Percentiles rank a stretch among this genome's conserved stretches.
These are phyloP conservation scores for Trametes sp. DNA, from an alignment of 1,284 basidiomycete genomes.

Conservation along the genomic window DNA sequence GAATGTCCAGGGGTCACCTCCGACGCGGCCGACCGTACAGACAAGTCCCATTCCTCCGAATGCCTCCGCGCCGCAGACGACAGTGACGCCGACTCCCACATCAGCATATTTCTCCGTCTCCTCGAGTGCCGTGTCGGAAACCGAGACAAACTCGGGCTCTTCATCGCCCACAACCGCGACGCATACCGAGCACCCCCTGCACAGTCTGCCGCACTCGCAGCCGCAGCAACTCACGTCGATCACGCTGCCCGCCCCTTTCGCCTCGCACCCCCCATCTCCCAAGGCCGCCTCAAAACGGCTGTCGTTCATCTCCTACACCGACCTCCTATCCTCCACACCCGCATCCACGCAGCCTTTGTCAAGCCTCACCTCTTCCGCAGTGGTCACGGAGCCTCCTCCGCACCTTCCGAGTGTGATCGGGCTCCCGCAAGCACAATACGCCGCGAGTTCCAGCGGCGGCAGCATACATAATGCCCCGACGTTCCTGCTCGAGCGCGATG, in stretches of 20 bases:
- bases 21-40: conserved; percentile 36
- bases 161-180: conserved; percentile 52
- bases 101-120: conserved; percentile 55
- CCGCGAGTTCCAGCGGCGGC: conserved; percentile 38
- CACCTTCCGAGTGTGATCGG: conserved; percentile 68
- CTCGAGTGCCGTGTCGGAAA: conserved; percentile 31
- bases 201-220: conserved; percentile 33
- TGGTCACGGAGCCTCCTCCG: conserved; percentile 62
- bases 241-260: conserved; percentile 44
- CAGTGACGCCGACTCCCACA: conserved; percentile 52
- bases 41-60: conserved; percentile 21
- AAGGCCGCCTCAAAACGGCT: conserved; percentile 67
- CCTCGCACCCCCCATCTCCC: conserved; percentile 64
- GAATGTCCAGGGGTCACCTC: conserved; percentile 30
- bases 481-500: conserved; percentile 36
- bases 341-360: conserved; percentile 74
- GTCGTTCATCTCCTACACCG: conserved; percentile 87
- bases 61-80: conserved; percentile 29
- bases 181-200: conserved; percentile 46
- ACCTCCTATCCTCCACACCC: conserved; percentile 81
- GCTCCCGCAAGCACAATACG: conserved; percentile 43
- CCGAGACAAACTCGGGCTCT: conserved; percentile 41
- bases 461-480: conserved; percentile 37
- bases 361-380: conserved; percentile 68
- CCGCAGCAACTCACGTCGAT: conserved; percentile 44